Conservation (phyloP, 75 land plant species). For the Picea sitchensis region DNA sequence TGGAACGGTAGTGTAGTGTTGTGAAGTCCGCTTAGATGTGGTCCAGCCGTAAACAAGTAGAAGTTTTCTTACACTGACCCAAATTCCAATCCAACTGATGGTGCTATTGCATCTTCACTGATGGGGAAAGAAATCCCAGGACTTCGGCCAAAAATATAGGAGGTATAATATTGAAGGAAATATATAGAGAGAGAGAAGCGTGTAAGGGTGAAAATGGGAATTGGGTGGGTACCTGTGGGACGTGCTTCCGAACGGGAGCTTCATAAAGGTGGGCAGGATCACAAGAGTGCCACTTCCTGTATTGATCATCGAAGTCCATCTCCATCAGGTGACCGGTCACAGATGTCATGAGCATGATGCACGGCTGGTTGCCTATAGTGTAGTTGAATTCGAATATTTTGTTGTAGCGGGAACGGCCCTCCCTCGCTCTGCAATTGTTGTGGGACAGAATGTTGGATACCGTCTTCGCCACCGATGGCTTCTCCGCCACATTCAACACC, state of each 20-base stretch:
- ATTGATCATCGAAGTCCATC: conserved; percentile 87
- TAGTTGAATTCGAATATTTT: conserved; percentile 82
- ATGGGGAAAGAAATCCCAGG: no score
- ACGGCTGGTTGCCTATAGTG: conserved; percentile 46
- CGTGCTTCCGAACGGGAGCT: conserved; percentile 78
- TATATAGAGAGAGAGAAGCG: background rate
- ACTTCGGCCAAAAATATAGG: background rate
- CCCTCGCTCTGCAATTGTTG: conserved; percentile 37
- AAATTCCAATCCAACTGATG: no score
- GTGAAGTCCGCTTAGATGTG: no score
- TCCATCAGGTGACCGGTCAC: conserved; percentile 98
- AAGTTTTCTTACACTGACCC: no score
- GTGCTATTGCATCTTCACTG: no score
- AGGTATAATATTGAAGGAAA: background rate
- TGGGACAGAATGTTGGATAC: conserved; percentile 75
- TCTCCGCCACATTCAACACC: conserved; percentile 96
- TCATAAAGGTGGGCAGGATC: conserved; percentile 78
- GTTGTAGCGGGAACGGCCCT: conserved; percentile 86
- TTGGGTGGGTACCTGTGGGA: conserved; percentile 57
- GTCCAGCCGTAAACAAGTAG: no score
- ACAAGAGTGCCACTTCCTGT: conserved; percentile 85
- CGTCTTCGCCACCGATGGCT: conserved; percentile 94
- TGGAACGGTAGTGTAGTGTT: no score
- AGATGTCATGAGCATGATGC: conserved; percentile 81
- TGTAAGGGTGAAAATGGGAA: no score